phyloP scores from a whole-genome alignment of 257 asterid genomes.

The Primulina eburnea region DNA sequence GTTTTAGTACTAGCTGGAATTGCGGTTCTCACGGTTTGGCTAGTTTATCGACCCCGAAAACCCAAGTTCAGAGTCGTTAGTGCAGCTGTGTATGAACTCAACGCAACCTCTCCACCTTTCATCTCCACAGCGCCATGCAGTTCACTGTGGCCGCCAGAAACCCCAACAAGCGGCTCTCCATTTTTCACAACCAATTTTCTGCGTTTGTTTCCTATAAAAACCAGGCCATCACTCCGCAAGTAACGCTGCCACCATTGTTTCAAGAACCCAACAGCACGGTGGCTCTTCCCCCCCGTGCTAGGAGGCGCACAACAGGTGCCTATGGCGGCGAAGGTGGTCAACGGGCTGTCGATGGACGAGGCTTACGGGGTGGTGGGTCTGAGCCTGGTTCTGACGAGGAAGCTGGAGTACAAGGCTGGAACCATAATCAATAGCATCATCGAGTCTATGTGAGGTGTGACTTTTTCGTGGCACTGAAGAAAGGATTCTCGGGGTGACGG shows the following conservation, averaged over 20 bases:
- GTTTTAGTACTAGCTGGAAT: slow-evolving; percentile 39
- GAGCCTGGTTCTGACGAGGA: slow-evolving; percentile 49
- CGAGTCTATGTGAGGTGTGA: slow-evolving; percentile 51
- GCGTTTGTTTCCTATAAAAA: slow-evolving; percentile 48
- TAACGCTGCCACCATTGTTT: slow-evolving; percentile 46
- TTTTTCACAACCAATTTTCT: slow-evolving; percentile 48
- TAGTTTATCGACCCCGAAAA: slow-evolving; percentile 52
- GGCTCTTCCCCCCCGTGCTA: slow-evolving; percentile 52
- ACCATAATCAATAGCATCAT: slow-evolving; percentile 26
- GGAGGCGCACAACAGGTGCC: slow-evolving; percentile 47
- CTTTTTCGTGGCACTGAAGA: slow-evolving; percentile 45
- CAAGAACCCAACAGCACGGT: slow-evolving; percentile 58
- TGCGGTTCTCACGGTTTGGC: slow-evolving; percentile 47
- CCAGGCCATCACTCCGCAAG: slow-evolving; percentile 51
- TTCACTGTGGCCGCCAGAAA: slow-evolving; percentile 55
- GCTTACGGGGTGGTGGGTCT: slow-evolving; percentile 56
- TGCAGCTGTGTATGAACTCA: slow-evolving; percentile 49
- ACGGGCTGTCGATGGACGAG: slow-evolving; percentile 45
- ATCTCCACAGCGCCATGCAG: slow-evolving; percentile 51
- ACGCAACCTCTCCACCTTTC: slow-evolving; percentile 43
- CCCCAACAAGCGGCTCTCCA: slow-evolving; percentile 51
- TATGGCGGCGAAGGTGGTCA: slow-evolving; percentile 42
- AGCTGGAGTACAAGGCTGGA: slow-evolving; percentile 46
- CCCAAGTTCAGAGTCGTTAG: slow-evolving; percentile 55
- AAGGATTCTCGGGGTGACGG: slow-evolving; percentile 46